Evolutionary conservation across 2,329 filamentous ascomycete genomes (phyloP).

Genomic region (Fusarium beomiforme): DNA sequence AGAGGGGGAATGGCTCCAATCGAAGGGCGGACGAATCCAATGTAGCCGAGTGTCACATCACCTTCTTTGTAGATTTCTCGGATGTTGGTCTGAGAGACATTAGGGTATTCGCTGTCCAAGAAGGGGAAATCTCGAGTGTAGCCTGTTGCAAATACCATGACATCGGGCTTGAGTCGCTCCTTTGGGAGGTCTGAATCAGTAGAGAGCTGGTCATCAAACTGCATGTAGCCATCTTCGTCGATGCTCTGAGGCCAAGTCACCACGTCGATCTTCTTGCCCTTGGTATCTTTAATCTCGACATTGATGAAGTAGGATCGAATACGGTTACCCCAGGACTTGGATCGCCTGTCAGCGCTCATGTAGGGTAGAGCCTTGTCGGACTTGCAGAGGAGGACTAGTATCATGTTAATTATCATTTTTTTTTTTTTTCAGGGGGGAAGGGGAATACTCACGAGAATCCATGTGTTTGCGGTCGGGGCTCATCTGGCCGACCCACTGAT

Average conservation of each 20-base stretch:
- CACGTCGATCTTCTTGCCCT: slow-evolving; percentile 54
- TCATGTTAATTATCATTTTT: not conserved
- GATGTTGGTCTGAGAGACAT: slow-evolving; percentile 59
- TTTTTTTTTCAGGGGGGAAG: not conserved
- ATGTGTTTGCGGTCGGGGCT: slow-evolving; percentile 49
- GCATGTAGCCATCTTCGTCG: slow-evolving; percentile 49
- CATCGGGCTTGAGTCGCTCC: slow-evolving; percentile 51
- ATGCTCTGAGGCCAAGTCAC: slow-evolving; percentile 55
- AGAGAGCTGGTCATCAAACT: slow-evolving; percentile 46
- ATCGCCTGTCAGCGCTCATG: slow-evolving; percentile 51
- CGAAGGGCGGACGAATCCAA: slow-evolving; percentile 59
- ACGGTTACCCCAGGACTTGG: slow-evolving; percentile 46
- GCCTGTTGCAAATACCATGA: slow-evolving; percentile 59
- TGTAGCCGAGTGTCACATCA: slow-evolving; percentile 54
- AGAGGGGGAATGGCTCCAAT: slow-evolving; percentile 60
- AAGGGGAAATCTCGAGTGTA: slow-evolving; percentile 56
- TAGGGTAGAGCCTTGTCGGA: slow-evolving; percentile 56
- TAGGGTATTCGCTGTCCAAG: slow-evolving; percentile 52
- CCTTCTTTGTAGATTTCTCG: slow-evolving; percentile 61
- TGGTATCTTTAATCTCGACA: slow-evolving; percentile 51
- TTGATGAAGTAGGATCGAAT: slow-evolving; percentile 53
- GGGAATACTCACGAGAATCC: slow-evolving; percentile 44
- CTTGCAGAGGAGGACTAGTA: slow-evolving; percentile 56
- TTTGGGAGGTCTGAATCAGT: slow-evolving; percentile 43
- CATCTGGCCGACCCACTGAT: slow-evolving; percentile 60